Evolutionary conservation across 768 basidiomycete species (phyloP).

Genomic region (Pulveroboletus sp.): DNA sequence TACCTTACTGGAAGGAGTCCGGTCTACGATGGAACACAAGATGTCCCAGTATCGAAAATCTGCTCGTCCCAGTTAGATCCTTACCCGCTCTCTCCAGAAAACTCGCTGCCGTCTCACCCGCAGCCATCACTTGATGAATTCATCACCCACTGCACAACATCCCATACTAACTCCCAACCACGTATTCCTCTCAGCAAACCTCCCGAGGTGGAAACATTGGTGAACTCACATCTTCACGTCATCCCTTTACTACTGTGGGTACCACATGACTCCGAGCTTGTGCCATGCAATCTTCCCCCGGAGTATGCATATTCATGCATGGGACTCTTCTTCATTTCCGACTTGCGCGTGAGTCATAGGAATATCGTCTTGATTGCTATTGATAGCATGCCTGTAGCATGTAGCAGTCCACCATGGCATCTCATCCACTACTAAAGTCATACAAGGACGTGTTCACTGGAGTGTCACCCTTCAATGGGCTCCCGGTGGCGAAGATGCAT

Average conservation of each 20-base stretch:
- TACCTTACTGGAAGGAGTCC: neutral
- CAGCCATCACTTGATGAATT: neutral
- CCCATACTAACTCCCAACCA: neutral
- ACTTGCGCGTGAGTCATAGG: constrained; percentile 32
- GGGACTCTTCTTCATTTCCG: constrained; percentile 43
- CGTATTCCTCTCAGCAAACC: constrained; percentile 32
- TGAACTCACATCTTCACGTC: constrained; percentile 36
- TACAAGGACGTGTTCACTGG: constrained; percentile 41
- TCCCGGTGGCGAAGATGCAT: constrained; percentile 43
- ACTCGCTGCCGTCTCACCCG: neutral
- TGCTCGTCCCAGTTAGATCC: neutral
- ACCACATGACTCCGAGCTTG: constrained; percentile 29
- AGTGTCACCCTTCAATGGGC: constrained; percentile 44
- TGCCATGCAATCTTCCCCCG: constrained; percentile 23
- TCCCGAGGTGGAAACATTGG: constrained; percentile 38
- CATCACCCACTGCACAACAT: neutral
- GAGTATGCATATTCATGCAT: constrained; percentile 42
- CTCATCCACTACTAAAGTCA: neutral
- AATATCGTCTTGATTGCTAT: neutral
- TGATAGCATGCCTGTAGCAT: constrained; percentile 15
- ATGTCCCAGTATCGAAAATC: neutral
- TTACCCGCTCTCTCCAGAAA: neutral
- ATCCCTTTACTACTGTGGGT: constrained; percentile 41
- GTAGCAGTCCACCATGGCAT: neutral
- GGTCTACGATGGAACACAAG: neutral